phyloP scores from a whole-genome alignment of 164 flowering plant species.

The Magnolia changhungtana region DNA sequence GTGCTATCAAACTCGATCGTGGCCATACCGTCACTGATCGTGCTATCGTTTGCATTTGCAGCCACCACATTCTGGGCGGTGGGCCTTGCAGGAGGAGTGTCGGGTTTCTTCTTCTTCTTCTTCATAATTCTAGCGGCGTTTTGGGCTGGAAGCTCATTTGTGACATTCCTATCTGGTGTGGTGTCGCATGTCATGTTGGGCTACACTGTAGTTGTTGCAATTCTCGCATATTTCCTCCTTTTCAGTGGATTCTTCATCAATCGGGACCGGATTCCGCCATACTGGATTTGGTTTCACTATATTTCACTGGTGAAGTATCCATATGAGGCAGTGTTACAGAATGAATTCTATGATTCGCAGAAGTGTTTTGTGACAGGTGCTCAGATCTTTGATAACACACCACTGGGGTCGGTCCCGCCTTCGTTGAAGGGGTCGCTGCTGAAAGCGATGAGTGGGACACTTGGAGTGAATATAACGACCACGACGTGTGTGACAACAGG shows the following conservation, averaged over 20 bases:
- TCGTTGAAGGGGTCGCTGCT: slow-evolving; percentile 48
- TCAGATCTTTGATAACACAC: slow-evolving; percentile 84
- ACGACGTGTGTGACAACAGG: slow-evolving; percentile 66
- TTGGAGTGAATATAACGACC: slow-evolving; percentile 48
- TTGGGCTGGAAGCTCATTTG: slow-evolving; percentile 94
- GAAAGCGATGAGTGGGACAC: slow-evolving; percentile 39
- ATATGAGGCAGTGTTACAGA: slow-evolving; percentile 67
- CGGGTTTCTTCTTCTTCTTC: slow-evolving; percentile 75
- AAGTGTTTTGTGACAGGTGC: slow-evolving; percentile 71
- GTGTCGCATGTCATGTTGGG: slow-evolving; percentile 84
- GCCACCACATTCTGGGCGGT: slow-evolving; percentile 69
- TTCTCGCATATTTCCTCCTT: slow-evolving; percentile 75
- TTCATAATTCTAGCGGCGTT: slow-evolving; percentile 58
- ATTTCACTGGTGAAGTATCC: slow-evolving; percentile 85
- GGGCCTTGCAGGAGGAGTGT: slow-evolving; percentile 70
- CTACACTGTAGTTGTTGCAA: slow-evolving; percentile 71
- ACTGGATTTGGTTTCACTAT: slow-evolving; percentile 98
- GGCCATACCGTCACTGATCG: slow-evolving; percentile 53
- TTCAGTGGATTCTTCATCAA: slow-evolving; percentile 91
- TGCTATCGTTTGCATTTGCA: slow-evolving; percentile 67
- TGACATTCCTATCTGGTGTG: slow-evolving; percentile 83
- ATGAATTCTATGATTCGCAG: slow-evolving; percentile 55
- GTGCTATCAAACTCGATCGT: slow-evolving; percentile 66
- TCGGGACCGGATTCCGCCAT: slow-evolving; percentile 66
- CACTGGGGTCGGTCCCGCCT: slow-evolving; percentile 45